Base-by-base conservation (phyloP, 768 basidiomycete genomes). In the Xanthoconium purpureum region DNA sequence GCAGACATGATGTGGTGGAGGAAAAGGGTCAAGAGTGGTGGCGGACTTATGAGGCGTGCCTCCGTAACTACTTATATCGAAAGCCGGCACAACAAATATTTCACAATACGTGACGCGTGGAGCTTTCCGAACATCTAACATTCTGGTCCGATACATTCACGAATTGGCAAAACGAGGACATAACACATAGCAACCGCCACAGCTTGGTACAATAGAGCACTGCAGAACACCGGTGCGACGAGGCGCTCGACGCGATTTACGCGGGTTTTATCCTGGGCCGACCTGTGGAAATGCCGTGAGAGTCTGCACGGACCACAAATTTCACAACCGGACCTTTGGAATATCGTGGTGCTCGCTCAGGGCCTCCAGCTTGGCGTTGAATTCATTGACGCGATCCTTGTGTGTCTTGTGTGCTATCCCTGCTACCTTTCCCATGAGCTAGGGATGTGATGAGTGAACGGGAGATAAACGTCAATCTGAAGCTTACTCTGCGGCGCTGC, bases 331-430 rank as follows among this genome's bases (percentile, higher is more conserved):
- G 69, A 87, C 91, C 82, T 95, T 94, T 39, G 93, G 93, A 66
- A 94, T 94, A 71, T 95, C 93, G 72, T 96, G 91, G 79, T 94
- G 94, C 75, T 95, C 93, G 71, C 89, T 91, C 55, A 94, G 80
- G 55, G 83, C 76, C 73, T 95, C 94, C 10, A 97, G 78, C 68
- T 94, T 89, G 28, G 81, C 65, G 67, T 97, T 97, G 66, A 95
- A 92, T 66, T 94, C 92, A 60, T 83, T 85, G 37, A 97, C 94
- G 42, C 94, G 87, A 58, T 97, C 94, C 74, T 97, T 97, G 74
- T 97, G 94, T 7, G 90, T 92, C 75, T 89, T 91, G 65, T 77
- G 77, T 0, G 94, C 93, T 65, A 90, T 66, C 73, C 84, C 90
- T 17, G 82, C 80, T 17, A 95, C 89, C 62, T 83, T 84, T 57